Percentiles rank a stretch among this genome's conserved stretches.
phyloP scores from a whole-genome alignment of 1,284 basidiomycete species.

The Microbotryum silenes-acaulis region DNA sequence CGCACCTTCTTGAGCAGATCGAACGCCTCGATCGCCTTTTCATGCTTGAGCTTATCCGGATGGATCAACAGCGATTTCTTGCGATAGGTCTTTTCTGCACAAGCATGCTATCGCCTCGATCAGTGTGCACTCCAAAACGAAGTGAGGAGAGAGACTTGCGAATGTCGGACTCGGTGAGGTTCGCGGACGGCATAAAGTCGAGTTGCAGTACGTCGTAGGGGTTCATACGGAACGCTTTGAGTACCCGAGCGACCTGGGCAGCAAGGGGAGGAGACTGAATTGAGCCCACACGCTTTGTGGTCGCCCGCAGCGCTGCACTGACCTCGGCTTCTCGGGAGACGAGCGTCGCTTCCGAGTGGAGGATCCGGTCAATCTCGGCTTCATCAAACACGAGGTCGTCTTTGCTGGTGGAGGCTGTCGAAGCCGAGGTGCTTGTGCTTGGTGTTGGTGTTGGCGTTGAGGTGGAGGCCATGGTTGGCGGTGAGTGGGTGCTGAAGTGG shows the following conservation, averaged over 20 bases:
- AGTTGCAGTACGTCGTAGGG: slow-evolving; percentile 52
- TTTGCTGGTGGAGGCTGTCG: not conserved
- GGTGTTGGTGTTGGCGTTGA: not conserved
- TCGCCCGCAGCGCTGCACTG: not conserved
- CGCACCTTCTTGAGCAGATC: slow-evolving; percentile 50
- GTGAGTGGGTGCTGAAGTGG: not conserved
- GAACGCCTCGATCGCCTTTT: slow-evolving; percentile 49
- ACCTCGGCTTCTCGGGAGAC: slow-evolving; percentile 29
- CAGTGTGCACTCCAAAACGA: not conserved
- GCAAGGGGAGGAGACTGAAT: not conserved
- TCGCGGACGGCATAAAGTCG: slow-evolving; percentile 35
- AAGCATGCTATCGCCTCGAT: not conserved
- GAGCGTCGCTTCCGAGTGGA: slow-evolving; percentile 28
- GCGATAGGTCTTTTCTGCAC: slow-evolving; percentile 47
- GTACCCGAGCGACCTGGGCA: slow-evolving; percentile 46
- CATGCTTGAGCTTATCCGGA: slow-evolving; percentile 52
- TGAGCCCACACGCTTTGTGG: not conserved
- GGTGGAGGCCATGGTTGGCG: not conserved
- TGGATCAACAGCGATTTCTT: slow-evolving; percentile 52
- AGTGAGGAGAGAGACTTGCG: slow-evolving; percentile 10
- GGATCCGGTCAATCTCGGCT: slow-evolving; percentile 28
- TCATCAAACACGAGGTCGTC: slow-evolving; percentile 15
- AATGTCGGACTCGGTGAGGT: slow-evolving; percentile 45
- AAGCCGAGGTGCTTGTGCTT: not conserved
- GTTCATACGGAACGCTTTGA: slow-evolving; percentile 50